These are phyloP conservation scores for Agrocybe chaxingu DNA, from an alignment of 768 basidiomycete genomes.

Conservation along the genomic window DNA sequence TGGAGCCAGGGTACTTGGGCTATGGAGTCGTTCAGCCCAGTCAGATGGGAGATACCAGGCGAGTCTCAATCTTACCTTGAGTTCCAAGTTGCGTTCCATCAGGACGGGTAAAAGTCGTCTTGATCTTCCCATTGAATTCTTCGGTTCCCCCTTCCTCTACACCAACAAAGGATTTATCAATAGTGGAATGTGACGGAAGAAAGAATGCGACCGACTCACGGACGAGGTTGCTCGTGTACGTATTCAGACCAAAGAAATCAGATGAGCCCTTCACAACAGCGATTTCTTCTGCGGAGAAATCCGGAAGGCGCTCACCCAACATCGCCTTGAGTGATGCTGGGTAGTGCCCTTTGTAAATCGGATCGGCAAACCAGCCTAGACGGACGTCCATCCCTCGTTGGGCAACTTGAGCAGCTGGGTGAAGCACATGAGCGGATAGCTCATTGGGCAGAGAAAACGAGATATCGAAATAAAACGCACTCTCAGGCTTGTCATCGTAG, in stretches of 20 bases:
- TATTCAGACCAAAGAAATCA: conserved; percentile 68
- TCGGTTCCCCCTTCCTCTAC: conserved; percentile 53
- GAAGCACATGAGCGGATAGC: neutral
- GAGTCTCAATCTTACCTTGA: conserved; percentile 37
- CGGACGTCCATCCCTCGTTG: conserved; percentile 63
- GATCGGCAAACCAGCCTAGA: conserved; percentile 45
- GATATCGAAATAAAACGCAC: conserved; percentile 33
- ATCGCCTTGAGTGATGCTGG: conserved; percentile 47
- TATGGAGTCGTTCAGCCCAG: conserved; percentile 14
- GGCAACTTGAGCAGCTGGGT: conserved; percentile 54
- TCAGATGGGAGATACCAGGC: neutral
- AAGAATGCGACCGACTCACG: conserved; percentile 31
- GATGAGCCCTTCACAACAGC: conserved; percentile 56
- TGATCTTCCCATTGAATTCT: conserved; percentile 54
- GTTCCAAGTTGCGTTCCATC: conserved; percentile 59
- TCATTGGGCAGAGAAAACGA: neutral
- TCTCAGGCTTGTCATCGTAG: conserved; percentile 58
- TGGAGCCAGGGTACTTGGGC: conserved; percentile 64
- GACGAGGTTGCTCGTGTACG: conserved; percentile 59
- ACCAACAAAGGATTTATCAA: neutral
- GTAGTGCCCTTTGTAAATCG: conserved; percentile 70
- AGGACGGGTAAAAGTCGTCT: conserved; percentile 48
- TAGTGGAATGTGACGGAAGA: neutral
- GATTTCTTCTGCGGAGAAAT: conserved; percentile 53
- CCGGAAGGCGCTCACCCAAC: conserved; percentile 50